These are phyloP conservation scores for Xerocomus amazonicus DNA, from an alignment of 1,284 basidiomycete genomes.

Conservation along the genomic window DNA sequence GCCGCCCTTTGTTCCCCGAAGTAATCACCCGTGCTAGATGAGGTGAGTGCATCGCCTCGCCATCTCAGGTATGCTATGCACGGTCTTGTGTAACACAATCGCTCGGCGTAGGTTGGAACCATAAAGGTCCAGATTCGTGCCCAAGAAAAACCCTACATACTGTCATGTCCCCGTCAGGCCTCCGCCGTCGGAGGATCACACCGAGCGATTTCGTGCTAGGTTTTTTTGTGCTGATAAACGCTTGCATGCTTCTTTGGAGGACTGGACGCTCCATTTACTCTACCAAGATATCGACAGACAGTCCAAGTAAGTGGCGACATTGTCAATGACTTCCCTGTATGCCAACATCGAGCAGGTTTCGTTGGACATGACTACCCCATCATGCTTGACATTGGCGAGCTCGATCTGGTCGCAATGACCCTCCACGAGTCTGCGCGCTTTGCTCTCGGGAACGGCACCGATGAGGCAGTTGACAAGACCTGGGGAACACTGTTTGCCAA, in stretches of 20 bases:
- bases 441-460: constrained; percentile 2
- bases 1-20: too few relatives aligned
- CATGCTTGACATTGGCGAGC: constrained; percentile 5
- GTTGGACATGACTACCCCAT: constrained; percentile 8
- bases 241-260: constrained; percentile 6
- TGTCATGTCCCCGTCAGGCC: too few relatives aligned
- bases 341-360: constrained; percentile 1
- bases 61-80: too few relatives aligned
- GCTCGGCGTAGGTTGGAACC: too few relatives aligned
- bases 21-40: too few relatives aligned
- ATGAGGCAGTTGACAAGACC: constrained; percentile 4
- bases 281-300: neutral
- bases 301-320: constrained; percentile 1
- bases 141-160: too few relatives aligned
- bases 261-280: constrained; percentile 1
- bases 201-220: neutral
- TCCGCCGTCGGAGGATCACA: neutral
- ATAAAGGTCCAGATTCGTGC: too few relatives aligned
- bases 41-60: too few relatives aligned
- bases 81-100: too few relatives aligned
- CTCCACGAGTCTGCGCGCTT: constrained; percentile 11
- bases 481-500: constrained; percentile 11
- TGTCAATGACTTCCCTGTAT: neutral
- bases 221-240: constrained; percentile 4
- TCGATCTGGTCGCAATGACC: constrained; percentile 11